These are phyloP conservation scores for Elaeagnus macrophylla DNA, from an alignment of 306 rosid genomes.

Conservation along the genomic window DNA sequence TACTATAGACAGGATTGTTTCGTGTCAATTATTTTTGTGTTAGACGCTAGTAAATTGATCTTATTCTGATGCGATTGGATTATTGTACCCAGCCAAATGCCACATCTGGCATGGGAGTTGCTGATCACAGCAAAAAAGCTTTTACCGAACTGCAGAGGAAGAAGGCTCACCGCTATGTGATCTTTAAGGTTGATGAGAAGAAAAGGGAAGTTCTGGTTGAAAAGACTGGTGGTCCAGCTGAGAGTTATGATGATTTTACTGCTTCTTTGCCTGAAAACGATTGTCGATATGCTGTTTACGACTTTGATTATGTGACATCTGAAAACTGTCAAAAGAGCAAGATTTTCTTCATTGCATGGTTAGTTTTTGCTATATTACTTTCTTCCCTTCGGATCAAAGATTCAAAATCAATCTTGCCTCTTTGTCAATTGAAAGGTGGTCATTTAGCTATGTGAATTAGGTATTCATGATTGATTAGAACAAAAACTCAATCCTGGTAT, in stretches of 20 bases:
- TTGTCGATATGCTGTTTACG: conserved; percentile 88
- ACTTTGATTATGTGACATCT: conserved; percentile 77
- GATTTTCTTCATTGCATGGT: conserved; percentile 98
- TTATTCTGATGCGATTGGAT: conserved; percentile 7
- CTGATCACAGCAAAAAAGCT: conserved; percentile 59
- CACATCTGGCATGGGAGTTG: conserved; percentile 76
- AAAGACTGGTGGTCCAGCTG: conserved; percentile 71
- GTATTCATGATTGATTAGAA: background rate
- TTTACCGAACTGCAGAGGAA: conserved; percentile 76
- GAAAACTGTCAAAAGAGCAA: conserved; percentile 97
- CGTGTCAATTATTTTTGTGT: too few species aligned
- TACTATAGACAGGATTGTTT: too few species aligned
- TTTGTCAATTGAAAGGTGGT: background rate
- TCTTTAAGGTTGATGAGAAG: conserved; percentile 80
- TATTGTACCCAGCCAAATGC: conserved; percentile 50
- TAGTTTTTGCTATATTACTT: conserved; percentile 12
- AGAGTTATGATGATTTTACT: conserved; percentile 72
- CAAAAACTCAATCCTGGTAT: background rate
- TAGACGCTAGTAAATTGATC: too few species aligned
- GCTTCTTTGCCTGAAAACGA: conserved; percentile 87
- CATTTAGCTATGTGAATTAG: background rate
- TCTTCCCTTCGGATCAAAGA: background rate
- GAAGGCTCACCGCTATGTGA: conserved; percentile 76
- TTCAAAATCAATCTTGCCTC: background rate
- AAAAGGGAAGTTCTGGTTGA: conserved; percentile 84